These are phyloP conservation scores for Chytriomyces sp. DNA, from an alignment of 192 early-diverging fungal genomes.

Conservation along the genomic window DNA sequence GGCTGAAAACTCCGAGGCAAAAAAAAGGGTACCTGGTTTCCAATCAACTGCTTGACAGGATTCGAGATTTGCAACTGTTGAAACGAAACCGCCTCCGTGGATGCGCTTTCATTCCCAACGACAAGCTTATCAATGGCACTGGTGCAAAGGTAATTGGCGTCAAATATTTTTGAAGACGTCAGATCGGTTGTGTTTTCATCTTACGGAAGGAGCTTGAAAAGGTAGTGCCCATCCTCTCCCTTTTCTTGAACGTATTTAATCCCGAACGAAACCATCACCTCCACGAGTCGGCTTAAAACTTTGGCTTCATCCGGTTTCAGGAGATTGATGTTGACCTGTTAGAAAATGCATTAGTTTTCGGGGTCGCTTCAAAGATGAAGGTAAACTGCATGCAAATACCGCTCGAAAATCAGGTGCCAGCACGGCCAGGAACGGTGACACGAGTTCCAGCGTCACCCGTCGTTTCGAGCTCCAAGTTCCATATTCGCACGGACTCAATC, in stretches of 20 bases:
- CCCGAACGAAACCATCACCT: constrained; percentile 73
- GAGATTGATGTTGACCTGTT: constrained; percentile 64
- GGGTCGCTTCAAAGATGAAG: neutral
- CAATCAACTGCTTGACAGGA: constrained; percentile 79
- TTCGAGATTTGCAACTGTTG: constrained; percentile 50
- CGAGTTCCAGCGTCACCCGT: constrained; percentile 61
- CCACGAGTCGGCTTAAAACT: constrained; percentile 61
- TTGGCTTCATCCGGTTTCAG: constrained; percentile 67
- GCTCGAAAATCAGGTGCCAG: constrained; percentile 76
- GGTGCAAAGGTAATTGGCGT: neutral
- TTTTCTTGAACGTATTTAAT: constrained; percentile 74
- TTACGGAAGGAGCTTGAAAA: constrained; percentile 69
- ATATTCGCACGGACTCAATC: constrained; percentile 55
- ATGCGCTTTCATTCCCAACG: neutral
- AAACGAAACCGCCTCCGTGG: neutral
- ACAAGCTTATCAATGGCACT: constrained; percentile 48
- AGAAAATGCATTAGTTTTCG: neutral
- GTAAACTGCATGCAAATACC: constrained; percentile 44
- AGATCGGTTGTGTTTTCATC: constrained; percentile 6
- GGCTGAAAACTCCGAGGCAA: too few species aligned
- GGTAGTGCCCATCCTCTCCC: constrained; percentile 30
- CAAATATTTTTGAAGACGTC: neutral
- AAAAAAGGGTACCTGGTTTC: constrained; percentile 72
- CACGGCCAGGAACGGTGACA: constrained; percentile 74
- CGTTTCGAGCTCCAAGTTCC: constrained; percentile 52